Conservation (phyloP, 2,329 filamentous ascomycete species). For the Trichophyton benhamiae region DNA sequence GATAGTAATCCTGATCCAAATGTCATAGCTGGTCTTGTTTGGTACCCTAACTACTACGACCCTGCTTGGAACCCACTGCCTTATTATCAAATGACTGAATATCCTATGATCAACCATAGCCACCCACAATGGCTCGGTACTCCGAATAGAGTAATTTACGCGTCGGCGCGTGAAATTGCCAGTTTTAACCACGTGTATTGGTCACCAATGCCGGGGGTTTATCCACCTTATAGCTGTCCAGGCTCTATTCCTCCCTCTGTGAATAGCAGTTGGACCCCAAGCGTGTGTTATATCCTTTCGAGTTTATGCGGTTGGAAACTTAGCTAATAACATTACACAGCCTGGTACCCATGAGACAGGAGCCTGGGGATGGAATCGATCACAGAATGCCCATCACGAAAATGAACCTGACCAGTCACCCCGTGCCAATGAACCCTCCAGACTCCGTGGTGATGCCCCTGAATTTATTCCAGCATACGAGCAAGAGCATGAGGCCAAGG, state of each 20-base stretch:
- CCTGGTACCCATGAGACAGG: neutral
- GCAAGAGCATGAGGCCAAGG: no score
- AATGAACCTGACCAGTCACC: neutral
- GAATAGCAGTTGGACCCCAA: neutral
- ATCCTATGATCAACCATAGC: neutral
- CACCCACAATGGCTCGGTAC: neutral
- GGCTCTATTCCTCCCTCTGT: neutral
- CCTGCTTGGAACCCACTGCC: neutral
- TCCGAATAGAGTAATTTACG: neutral
- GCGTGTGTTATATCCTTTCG: neutral
- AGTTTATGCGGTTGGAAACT: neutral
- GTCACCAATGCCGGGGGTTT: neutral
- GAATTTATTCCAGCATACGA: conserved; percentile 5
- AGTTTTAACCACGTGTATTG: neutral
- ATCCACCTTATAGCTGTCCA: neutral
- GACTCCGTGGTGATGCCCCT: conserved; percentile 9
- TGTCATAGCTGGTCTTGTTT: neutral
- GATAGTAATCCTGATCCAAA: neutral
- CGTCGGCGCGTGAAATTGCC: neutral
- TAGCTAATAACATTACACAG: neutral
- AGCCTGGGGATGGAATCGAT: neutral
- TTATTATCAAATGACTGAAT: neutral
- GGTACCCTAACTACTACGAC: neutral
- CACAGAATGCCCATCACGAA: neutral
- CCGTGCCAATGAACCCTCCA: neutral